Conservation (phyloP, 768 basidiomycete genomes). For the Mycena rosella region DNA sequence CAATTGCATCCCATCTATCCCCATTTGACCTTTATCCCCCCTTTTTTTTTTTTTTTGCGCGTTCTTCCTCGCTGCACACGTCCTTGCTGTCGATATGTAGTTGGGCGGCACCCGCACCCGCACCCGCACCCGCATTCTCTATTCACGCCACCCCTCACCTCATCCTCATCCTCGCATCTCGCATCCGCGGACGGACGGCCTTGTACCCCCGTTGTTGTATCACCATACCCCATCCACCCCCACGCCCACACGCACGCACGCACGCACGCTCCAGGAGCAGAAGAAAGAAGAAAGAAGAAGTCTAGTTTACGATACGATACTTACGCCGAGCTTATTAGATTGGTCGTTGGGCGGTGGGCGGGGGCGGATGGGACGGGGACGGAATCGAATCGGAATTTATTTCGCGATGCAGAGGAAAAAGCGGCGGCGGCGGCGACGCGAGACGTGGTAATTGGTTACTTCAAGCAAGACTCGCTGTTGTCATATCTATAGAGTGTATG, state of each 20-base stretch:
- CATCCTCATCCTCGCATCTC: background rate
- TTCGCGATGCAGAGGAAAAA: background rate
- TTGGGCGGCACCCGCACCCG: background rate
- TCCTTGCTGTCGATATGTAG: background rate
- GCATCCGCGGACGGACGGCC: background rate
- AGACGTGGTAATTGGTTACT: background rate
- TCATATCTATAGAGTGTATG: constrained; percentile 27
- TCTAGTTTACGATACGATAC: constrained; percentile 22
- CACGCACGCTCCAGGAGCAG: background rate
- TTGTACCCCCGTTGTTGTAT: constrained; percentile 3
- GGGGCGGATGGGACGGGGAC: background rate
- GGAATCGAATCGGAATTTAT: background rate
- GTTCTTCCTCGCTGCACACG: background rate
- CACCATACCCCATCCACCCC: background rate
- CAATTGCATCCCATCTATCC: no score
- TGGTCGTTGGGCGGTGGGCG: background rate
- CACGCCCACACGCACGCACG: background rate
- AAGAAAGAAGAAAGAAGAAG: constrained; percentile 1
- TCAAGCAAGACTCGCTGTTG: no score
- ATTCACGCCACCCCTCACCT: background rate
- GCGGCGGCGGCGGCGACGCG: background rate
- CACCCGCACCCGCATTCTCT: background rate
- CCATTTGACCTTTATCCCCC: background rate
- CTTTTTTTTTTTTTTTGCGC: no score
- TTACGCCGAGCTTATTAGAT: constrained; percentile 25